Base-by-base conservation (phyloP, 768 basidiomycete genomes). In the Tulasnella sp. region DNA sequence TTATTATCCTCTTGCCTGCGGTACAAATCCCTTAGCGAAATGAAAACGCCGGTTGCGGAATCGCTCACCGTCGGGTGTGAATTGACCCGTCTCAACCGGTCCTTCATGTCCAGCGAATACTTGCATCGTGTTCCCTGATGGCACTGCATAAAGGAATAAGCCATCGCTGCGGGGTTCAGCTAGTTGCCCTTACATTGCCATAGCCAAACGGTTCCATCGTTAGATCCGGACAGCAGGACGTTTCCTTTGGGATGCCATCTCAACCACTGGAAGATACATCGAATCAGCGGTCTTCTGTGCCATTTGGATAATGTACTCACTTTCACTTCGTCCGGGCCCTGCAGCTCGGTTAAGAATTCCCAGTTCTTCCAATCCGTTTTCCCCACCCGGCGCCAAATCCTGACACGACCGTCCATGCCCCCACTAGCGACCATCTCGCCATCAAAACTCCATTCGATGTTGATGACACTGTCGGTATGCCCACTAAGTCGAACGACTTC, bases 341-440 rank as follows among this genome's bases (percentile, higher is more conserved):
- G 84, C 34, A 99, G 72, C 66, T 86, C 86, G 4, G 87, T 92
- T 68, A 96, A 72, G 68, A 98, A 94, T 69, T 97, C 93, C 96
- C 96, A 99, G 51, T 72, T 77, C 60, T 73, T 78, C 59, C 83
- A 59, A 2, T 57, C 51, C 8, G 61, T 50, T 46, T 62, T 60
- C 49, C 68, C 65, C 12, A 90, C 84, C 64, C 90, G 75, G 66
- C 84, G 73, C 96, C 96, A 99, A 60, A 99, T 72, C 60, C 93
- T 76, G 36, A 97, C 83, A 67, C 81, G 83, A 7, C 96, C 96
- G 65, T 99, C 96, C 96, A 99, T 98, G 0, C 96, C 96, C 8
- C 94, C 96, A 0, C 93, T 96, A 14, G 93, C 82, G 57, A 93
- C 76, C 77, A 96, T 77, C 70, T 96, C 85, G 2, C 96, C 96